Evolutionary conservation across 2,329 filamentous ascomycete species (phyloP), one percentile per base, ranked within the genome.

Genomic region (Clarireedia homoeocarpa): DNA sequence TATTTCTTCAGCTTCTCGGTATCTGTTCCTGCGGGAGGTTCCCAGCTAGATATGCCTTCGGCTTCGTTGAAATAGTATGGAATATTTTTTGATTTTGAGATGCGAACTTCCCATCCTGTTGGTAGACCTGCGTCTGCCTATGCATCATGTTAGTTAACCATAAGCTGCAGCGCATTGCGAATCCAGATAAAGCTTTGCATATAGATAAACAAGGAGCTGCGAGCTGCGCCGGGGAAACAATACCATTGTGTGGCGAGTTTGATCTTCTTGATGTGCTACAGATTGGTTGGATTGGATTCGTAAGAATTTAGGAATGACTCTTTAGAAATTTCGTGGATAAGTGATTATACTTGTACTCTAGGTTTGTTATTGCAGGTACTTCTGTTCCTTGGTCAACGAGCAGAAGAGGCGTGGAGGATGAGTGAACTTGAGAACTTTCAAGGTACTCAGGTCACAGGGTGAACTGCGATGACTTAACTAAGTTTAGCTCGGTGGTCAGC

Each of bases 1-100:
- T 95, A 96, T 60, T 83, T 73, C 79, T 96, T 97, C 62, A 99
- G 83, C 74, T 88, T 90, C 66, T 96, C 91, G 57, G 88, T 88
- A 74, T 99, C 89, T 65, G 91, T 94, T 62, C 86, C 89, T 46
- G 82, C 72, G 7, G 94, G 94, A 3, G 94, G 92, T 71, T 97
- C 94, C 94, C 94, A 99, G 74, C 89, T 84, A 61, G 94, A 97
- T 70, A 90, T 84, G 72, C 91, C 92, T 61, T 90, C 89, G 64
- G 75, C 76, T 47, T 86, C 77, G 74, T 96, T 95, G 86, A 96
- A 97, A 78, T 97, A 99, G 79, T 99, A 99, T 39, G 94, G 94
- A 38, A 97, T 86, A 75, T 95, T 95, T 78, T 96, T 97, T 73
- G 90, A 95, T 78, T 96, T 95, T 73, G 90, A 96, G 76, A 95